Base-by-base conservation (phyloP, 1,284 basidiomycete genomes). In the Lignosus rhinocerotis region DNA sequence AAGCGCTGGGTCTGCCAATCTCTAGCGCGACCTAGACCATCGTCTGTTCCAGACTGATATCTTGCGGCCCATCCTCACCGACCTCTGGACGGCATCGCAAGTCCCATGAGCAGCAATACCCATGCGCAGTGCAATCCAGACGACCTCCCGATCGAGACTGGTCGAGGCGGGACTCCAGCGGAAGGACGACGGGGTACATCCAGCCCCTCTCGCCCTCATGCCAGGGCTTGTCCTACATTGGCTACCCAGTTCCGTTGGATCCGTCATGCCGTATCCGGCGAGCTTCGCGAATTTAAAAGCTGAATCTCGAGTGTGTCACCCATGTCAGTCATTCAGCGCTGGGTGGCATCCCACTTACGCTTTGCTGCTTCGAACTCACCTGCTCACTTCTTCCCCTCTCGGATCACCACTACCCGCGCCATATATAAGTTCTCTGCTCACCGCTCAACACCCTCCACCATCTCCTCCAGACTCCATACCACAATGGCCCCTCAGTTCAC, bases 401-500 rank as follows among this genome's bases (percentile, higher is more conserved):
- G 55, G 36, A 14, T 54, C 52, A 8, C 44, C 49, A 45, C 55
- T n/a, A 39, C n/a, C 46, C 49, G 38, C 16, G 42, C 41, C 9
- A 31, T 61, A 61, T 61, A 61, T 61, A 61, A 61, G 25, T 41
- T 11, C 47, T 11, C 36, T 32, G 19, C 32, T 7, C 38, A 36
- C 9, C 3, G 44, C 19, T 42, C 55, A 16, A 30, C 38, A 32
- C 21, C 50, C 49, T 52, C 21, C 55, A 57, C 55, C 44, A 43
- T 55, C 32, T 5, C 55, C 12, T 52, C 36, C 52, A 51, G 51
- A 38, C 55, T 43, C 17, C 59, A 54, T 44, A 44, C 59, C n/a
- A 42, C 57, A 46, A 68, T 66, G 67, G 47, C 63, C 21, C 48
- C 70, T 44, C 53, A 61, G 54, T 72, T 63, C 64, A 61, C 66